Base-by-base conservation (phyloP, 768 basidiomycete species). In the Rhodosporidiobolus sp. region DNA sequence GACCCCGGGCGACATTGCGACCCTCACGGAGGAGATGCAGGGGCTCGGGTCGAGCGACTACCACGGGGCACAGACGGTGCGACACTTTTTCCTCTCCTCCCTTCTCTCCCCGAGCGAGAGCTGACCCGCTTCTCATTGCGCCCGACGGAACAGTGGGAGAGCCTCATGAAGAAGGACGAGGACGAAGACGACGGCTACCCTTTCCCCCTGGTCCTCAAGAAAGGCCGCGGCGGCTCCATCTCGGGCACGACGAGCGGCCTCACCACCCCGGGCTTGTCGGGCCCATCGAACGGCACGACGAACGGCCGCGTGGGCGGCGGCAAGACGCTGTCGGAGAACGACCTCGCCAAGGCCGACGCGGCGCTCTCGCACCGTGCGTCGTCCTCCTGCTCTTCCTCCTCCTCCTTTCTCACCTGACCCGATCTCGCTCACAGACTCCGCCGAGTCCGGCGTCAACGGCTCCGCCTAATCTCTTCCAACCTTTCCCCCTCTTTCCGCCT, bases 1-100 rank as follows among this genome's bases (percentile, higher is more conserved):
- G 77, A 99, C 96, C 1, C 95, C 95, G 0, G 94, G 94, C 12
- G 93, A 96, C 83, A 85, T 95, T 73, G 93, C 90, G 26, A 95
- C 93, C 35, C 83, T 94, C 54, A 81, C 77, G 64, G 83, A 84
- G 77, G 83, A 90, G 90, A 97, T 97, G 94, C 89, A 96, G 80
- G 82, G 85, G 34, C 83, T 98, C 58, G 84, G 86, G 20, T 97
- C 94, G 24, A 92, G 91, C 79, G 92, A 94, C 81, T 94, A 91
- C 79, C 85, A 87, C 59, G 89, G 90, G 56, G 85, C 85, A 68
- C 84, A 84, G 50, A 43, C 69, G 65, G 90, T 88, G 88, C 85
- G 38, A 48, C 58, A 24, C n/a, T 68, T 54, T 43, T 22, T 19
- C 6, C 19, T 57, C 46, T 30, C 30, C 19, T 30, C 19, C 30